Conservation (phyloP, 805 yeast species). For the Pichia eremophila region DNA sequence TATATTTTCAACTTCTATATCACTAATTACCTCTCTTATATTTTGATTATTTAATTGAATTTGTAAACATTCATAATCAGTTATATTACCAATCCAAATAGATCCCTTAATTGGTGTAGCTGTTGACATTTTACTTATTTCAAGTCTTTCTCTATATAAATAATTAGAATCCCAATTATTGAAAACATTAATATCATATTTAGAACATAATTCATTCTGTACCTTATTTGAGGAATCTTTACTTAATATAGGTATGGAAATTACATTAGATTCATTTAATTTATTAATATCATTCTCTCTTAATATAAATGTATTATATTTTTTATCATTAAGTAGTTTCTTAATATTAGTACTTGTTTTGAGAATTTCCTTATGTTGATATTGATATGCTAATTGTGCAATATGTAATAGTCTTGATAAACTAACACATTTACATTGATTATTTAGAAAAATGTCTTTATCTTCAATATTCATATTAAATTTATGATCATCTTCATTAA, state of each 20-base stretch:
- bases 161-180: slow-evolving; percentile 63
- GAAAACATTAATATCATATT: slow-evolving; percentile 33
- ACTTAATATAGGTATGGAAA: slow-evolving; percentile 23
- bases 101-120: slow-evolving; percentile 48
- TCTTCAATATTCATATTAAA: slow-evolving; percentile 9
- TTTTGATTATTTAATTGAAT: slow-evolving; percentile 19
- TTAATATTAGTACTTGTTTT: not conserved
- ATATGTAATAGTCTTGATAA: slow-evolving; percentile 33
- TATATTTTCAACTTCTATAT: not conserved
- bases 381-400: slow-evolving; percentile 30
- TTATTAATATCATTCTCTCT: slow-evolving; percentile 11
- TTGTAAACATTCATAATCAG: slow-evolving; percentile 49
- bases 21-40: not conserved
- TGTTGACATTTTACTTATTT: slow-evolving; percentile 73
- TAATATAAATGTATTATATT: slow-evolving; percentile 24
- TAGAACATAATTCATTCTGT: slow-evolving; percentile 23
- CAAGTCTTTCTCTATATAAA: slow-evolving; percentile 67
- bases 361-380: slow-evolving; percentile 18
- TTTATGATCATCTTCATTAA: slow-evolving; percentile 32
- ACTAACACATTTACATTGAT: slow-evolving; percentile 29
- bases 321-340: slow-evolving; percentile 2
- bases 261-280: slow-evolving; percentile 15
- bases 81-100: slow-evolving; percentile 78
- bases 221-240: slow-evolving; percentile 16
- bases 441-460: slow-evolving; percentile 8